Evolutionary conservation across 768 basidiomycete species (phyloP), one percentile per base, ranked within the genome.

Genomic region (Trametopsis cervina): DNA sequence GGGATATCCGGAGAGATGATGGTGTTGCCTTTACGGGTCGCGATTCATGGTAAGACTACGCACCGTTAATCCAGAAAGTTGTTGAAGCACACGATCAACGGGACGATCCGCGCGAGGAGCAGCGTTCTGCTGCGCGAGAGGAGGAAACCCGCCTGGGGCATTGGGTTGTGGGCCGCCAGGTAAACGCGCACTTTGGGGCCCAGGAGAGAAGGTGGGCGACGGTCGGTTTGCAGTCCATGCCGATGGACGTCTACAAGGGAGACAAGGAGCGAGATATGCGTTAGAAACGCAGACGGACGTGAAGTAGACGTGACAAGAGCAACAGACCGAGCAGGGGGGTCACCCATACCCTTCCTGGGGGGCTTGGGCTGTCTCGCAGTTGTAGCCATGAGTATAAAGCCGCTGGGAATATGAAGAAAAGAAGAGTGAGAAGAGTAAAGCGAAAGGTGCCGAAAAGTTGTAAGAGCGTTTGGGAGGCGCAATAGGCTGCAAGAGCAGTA

Each of bases 191-290:
- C 67, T 51, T 52, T 62, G 60, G 51, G 64, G 58, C 46, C 53
- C 66, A 2, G 84, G 75, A 51, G 83, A 81, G 66, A 80, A 87
- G 2, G 83, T 83, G 15, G 85, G 81, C 43, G 85, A 84, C 47
- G 80, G 71, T 48, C 85, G 80, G 45, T 82, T 66, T 46, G 77
- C 78, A 56, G 76, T 66, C 87, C 86, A 89, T 23, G 85, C 83
- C 53, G 72, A 64, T 45, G 66, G 55, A 49, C 70, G 68, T 52
- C 69, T 75, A 49, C 38, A 42, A 18, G 39, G 13, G 33, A 40
- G 23, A 15, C 21, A 10, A 45, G 39, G 46, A 15, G 37, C 24
- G 10, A 51, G 26, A n/a, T 33, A 12, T 38, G 42, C 39, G 25
- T 52, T 27, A 53, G 53, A 52, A 22, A 27, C 21, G 29, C 39